Base-by-base conservation (phyloP, 1,284 basidiomycete species). In the Tilletiopsis washingtonensis region DNA sequence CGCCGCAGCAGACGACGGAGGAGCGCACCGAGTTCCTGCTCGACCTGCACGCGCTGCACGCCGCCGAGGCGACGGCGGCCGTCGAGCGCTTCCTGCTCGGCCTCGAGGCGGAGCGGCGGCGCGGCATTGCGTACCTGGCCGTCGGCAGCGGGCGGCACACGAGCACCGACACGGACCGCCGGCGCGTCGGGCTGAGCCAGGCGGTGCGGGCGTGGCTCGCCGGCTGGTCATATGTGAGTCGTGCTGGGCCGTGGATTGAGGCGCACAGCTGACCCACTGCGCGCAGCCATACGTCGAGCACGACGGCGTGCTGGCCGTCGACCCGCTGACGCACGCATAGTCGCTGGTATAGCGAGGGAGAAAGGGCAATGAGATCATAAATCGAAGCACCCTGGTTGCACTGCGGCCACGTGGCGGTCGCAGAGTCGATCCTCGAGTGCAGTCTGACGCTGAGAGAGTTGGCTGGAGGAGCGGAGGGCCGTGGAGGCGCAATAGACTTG, bases 131-230 rank as follows among this genome's bases (percentile, higher is more conserved):
- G 1, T 98, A 86, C 71, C 75, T 90, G 21, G 81, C 97, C 27
- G 88, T 97, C 3, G 93, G 94, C 9, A 89, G 94, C 74, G 90
- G 91, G 73, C 91, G 90, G 74, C 93, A 97, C 72, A 90, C 88
- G 1, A 91, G 88, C 2, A 85, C 82, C 25, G 88, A 91, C 67
- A 77, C 81, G 14, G 80, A 79, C 12, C 81, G 88, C 43, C 87
- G 90, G 32, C 81, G 87, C 1, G 86, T 86, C 26, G 84, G 88
- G 54, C 80, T 97, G 11, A 86, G 84, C 3, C 81, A 84, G 1
- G 86, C 86, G 15, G 83, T 96, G 38, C 84, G 86, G 61, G 86
- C 89, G 70, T 93, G 86, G 82, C 76, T 96, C 42, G 84, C 87
- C 62, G 82, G 85, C 47, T 96, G 89, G 87, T 86, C 57, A 40